Evolutionary conservation across 2,329 filamentous ascomycete genomes (phyloP).

Genomic region (Fusarium solani-melongenae): DNA sequence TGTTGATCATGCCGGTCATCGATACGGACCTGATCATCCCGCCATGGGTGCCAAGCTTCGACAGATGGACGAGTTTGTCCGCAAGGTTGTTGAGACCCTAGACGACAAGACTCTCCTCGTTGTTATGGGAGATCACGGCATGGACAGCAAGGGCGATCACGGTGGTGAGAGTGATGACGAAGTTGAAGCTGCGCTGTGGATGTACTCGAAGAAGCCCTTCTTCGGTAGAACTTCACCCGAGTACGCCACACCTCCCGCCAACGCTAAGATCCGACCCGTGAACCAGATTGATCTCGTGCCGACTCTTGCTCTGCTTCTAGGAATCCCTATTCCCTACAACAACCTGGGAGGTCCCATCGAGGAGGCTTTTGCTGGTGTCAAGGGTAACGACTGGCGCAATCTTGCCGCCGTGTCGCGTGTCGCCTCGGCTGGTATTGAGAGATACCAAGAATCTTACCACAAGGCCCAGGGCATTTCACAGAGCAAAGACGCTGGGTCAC

Average conservation of each 20-base stretch:
- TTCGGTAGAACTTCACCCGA: conserved; percentile 82
- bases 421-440: conserved; percentile 85
- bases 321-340: conserved; percentile 94
- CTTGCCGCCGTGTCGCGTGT: conserved; percentile 81
- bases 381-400: conserved; percentile 78
- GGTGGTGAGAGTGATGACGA: conserved; percentile 98
- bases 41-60: conserved; percentile 91
- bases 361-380: conserved; percentile 84
- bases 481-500: conserved; percentile 57
- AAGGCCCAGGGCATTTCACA: conserved; percentile 75
- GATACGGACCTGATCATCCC: conserved; percentile 91
- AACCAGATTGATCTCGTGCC: conserved; percentile 96
- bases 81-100: conserved; percentile 74
- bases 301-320: conserved; percentile 86
- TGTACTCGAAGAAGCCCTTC: conserved; percentile 90
- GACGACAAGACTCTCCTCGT: conserved; percentile 90
- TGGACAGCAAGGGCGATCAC: conserved; percentile 97
- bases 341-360: conserved; percentile 93
- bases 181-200: conserved; percentile 94
- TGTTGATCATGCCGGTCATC: conserved; percentile 96
- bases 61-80: conserved; percentile 89
- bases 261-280: conserved; percentile 79
- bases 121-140: conserved; percentile 99
- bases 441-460: conserved; percentile 89
- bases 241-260: conserved; percentile 68